These are phyloP conservation scores for Colletotrichum lindemuthianum DNA, from an alignment of 2,329 filamentous ascomycete species.

Conservation along the genomic window DNA sequence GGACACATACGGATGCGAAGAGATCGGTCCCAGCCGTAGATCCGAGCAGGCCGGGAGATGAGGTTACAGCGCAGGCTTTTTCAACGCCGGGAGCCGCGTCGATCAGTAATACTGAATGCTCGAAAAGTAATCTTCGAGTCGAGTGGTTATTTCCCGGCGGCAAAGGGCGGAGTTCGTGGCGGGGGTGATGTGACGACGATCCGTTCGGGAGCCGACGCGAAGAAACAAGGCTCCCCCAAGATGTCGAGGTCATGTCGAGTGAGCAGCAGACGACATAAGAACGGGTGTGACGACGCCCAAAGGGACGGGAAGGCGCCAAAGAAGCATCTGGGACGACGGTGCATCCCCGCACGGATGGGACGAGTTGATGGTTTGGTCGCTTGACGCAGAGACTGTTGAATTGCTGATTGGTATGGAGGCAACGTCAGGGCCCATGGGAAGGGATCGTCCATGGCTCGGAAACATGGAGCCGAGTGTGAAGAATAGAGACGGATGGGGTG, in stretches of 20 bases:
- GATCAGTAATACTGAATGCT: conserved; percentile 9
- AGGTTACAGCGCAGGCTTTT: conserved; percentile 2
- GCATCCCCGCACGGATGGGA: conserved; percentile 26
- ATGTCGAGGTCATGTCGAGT: conserved; percentile 7
- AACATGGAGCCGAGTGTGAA: conserved; percentile 23
- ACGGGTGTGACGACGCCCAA: conserved; percentile 4
- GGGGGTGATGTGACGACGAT: conserved; percentile 19
- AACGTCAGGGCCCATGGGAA: not conserved
- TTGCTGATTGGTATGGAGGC: conserved; percentile 2
- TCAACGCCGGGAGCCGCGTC: conserved; percentile 26
- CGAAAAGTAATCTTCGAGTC: not conserved
- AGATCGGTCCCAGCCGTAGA: conserved; percentile 16
- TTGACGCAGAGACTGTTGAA: not conserved
- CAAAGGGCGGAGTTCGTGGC: conserved; percentile 9
- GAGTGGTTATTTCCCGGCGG: conserved; percentile 11
- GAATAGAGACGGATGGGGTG: conserved; percentile 18
- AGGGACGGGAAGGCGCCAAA: conserved; percentile 7
- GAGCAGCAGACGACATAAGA: conserved; percentile 14
- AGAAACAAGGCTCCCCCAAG: conserved; percentile 20
- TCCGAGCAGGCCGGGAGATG: conserved; percentile 1
- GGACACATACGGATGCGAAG: conserved; percentile 22
- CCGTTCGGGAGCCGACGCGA: conserved; percentile 20
- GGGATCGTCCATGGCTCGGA: conserved; percentile 30
- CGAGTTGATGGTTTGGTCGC: conserved; percentile 19
- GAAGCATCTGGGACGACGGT: conserved; percentile 23